Conservation (phyloP, 768 basidiomycete genomes). For the Lentinula lateritia region DNA sequence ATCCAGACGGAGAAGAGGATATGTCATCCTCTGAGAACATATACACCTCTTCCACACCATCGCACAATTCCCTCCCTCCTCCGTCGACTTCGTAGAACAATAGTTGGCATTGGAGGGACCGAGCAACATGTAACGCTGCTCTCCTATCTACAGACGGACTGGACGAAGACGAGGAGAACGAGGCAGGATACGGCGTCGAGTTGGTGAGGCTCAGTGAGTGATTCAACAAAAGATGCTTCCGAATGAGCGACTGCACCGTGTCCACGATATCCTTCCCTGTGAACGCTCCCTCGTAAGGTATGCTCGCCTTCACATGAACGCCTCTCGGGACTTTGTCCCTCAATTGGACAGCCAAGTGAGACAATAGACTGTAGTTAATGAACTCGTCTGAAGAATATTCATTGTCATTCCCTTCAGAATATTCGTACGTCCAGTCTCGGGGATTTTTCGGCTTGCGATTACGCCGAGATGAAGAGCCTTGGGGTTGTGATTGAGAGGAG, state of each 20-base stretch:
- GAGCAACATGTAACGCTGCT: slow-evolving; percentile 82
- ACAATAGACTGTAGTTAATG: slow-evolving; percentile 83
- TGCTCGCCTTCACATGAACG: slow-evolving; percentile 87
- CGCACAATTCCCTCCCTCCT: slow-evolving; percentile 78
- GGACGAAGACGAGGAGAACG: not conserved
- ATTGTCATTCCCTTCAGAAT: not conserved
- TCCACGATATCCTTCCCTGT: slow-evolving; percentile 95
- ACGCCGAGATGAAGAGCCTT: not conserved
- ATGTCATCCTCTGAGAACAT: slow-evolving; percentile 79
- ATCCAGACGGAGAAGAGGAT: slow-evolving; percentile 23
- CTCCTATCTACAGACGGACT: slow-evolving; percentile 48
- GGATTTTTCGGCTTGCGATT: not conserved
- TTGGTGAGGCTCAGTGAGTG: slow-evolving; percentile 59
- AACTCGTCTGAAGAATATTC: slow-evolving; percentile 29
- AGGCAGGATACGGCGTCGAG: not conserved
- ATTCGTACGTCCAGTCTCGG: not conserved
- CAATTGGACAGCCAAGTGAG: slow-evolving; percentile 84
- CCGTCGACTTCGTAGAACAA: slow-evolving; percentile 98
- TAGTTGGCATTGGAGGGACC: slow-evolving; percentile 85
- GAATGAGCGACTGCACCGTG: slow-evolving; percentile 83
- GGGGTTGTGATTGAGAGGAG: not conserved
- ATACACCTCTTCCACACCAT: slow-evolving; percentile 90
- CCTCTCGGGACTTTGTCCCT: slow-evolving; percentile 86
- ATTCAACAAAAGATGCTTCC: slow-evolving; percentile 75
- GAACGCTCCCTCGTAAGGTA: slow-evolving; percentile 85